These are phyloP conservation scores for Saccharomycopsis capsularis DNA, from an alignment of 805 yeast genomes.

Conservation along the genomic window DNA sequence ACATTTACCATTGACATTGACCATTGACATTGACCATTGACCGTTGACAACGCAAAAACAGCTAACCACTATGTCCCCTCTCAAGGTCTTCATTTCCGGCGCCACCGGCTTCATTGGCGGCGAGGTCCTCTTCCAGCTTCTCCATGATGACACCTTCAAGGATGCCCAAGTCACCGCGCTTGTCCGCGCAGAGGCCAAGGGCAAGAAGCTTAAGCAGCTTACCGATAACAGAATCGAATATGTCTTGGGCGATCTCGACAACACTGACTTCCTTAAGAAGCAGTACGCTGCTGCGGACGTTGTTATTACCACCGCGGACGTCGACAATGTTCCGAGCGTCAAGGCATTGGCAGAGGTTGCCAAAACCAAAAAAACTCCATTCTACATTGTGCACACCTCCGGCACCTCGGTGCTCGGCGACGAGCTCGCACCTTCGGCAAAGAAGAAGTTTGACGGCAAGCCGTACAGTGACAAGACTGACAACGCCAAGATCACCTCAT, in stretches of 20 bases:
- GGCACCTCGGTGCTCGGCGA: slow-evolving; percentile 30
- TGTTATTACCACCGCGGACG: slow-evolving; percentile 31
- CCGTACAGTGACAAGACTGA: slow-evolving; percentile 26
- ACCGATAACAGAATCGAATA: slow-evolving; percentile 24
- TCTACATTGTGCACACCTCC: slow-evolving; percentile 32
- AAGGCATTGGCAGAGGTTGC: slow-evolving; percentile 25
- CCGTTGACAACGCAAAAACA: too few relatives aligned
- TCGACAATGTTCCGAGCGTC: slow-evolving; percentile 27
- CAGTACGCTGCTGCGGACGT: slow-evolving; percentile 27
- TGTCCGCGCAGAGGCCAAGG: slow-evolving; percentile 26
- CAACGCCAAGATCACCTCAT: slow-evolving; percentile 28
- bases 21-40: too few relatives aligned
- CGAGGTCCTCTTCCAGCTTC: slow-evolving; percentile 26
- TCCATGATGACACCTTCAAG: slow-evolving; percentile 15
- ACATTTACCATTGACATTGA: too few relatives aligned
- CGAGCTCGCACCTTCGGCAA: slow-evolving; percentile 18
- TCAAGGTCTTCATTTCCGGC: slow-evolving; percentile 25
- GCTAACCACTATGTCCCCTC: background rate
- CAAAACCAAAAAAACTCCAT: slow-evolving; percentile 23
- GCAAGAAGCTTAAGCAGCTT: slow-evolving; percentile 16
- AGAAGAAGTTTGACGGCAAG: slow-evolving; percentile 23
- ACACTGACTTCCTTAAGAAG: slow-evolving; percentile 20
- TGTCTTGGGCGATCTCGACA: slow-evolving; percentile 27
- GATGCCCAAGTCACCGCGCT: slow-evolving; percentile 25
- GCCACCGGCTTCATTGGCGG: slow-evolving; percentile 34